Evolutionary conservation across 495 filamentous ascomycete genomes (phyloP).

Genomic region (Aspergillus taichungensis): DNA sequence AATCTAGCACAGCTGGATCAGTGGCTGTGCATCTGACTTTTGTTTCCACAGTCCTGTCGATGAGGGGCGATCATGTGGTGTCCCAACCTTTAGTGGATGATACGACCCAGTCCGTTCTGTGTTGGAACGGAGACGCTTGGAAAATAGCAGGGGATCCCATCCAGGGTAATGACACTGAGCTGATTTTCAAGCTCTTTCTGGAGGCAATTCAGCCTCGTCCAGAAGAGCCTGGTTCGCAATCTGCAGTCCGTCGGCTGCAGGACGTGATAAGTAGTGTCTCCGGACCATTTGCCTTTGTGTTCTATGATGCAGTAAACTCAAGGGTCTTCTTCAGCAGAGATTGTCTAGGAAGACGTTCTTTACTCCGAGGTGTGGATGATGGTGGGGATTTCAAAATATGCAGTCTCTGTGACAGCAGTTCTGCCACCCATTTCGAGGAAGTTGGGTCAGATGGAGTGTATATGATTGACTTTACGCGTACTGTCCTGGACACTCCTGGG

Average conservation of each 20-base stretch:
- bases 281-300: slow-evolving; percentile 90
- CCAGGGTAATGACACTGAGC: slow-evolving; percentile 66
- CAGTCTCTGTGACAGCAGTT: slow-evolving; percentile 58
- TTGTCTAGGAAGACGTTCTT: slow-evolving; percentile 74
- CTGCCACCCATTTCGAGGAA: slow-evolving; percentile 55
- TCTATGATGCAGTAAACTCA: slow-evolving; percentile 54
- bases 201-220: slow-evolving; percentile 26
- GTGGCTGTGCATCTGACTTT: slow-evolving; percentile 44
- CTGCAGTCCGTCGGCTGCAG: slow-evolving; percentile 31
- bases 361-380: slow-evolving; percentile 47
- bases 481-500: not conserved
- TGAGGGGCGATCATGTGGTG: slow-evolving; percentile 65
- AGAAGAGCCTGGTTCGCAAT: slow-evolving; percentile 4
- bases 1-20: slow-evolving; percentile 1
- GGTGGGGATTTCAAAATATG: slow-evolving; percentile 53
- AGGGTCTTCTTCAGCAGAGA: slow-evolving; percentile 76
- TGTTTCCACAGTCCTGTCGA: slow-evolving; percentile 74
- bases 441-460: slow-evolving; percentile 76
- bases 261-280: slow-evolving; percentile 53
- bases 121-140: slow-evolving; percentile 99
- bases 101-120: slow-evolving; percentile 60
- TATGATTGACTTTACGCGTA: slow-evolving; percentile 44
- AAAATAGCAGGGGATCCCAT: slow-evolving; percentile 48
- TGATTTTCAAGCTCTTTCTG: slow-evolving; percentile 56
- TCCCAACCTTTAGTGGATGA: slow-evolving; percentile 63